Percentiles rank a stretch among this genome's conserved stretches.
Conservation (phyloP, 1,284 basidiomycete genomes). For the Ceratobasidium sp. region DNA sequence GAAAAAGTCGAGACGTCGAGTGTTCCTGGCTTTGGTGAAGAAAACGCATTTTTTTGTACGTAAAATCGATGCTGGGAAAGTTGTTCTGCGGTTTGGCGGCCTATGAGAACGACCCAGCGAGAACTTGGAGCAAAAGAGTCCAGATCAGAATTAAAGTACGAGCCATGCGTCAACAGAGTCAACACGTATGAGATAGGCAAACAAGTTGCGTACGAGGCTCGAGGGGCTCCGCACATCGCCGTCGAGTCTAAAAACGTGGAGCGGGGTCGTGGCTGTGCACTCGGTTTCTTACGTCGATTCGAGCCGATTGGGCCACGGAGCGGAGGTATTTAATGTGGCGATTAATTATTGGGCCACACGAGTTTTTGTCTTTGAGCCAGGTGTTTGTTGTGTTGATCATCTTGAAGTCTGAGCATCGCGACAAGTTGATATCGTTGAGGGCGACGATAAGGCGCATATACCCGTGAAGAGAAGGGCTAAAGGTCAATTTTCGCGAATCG, state of each 20-base stretch:
- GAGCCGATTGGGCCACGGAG: slow-evolving; percentile 23
- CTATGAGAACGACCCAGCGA: background rate
- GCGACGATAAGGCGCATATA: too few species aligned
- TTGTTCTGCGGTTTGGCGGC: background rate
- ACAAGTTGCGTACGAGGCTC: slow-evolving; percentile 4
- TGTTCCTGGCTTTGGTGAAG: background rate
- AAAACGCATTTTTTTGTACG: slow-evolving; percentile 19
- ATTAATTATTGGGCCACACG: slow-evolving; percentile 8
- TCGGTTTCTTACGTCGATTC: background rate
- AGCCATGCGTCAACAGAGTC: slow-evolving; percentile 11
- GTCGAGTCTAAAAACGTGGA: slow-evolving; percentile 7
- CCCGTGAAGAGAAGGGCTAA: too few species aligned
- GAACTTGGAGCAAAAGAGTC: too few species aligned
- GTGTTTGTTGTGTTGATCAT: too few species aligned
- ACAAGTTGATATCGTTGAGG: too few species aligned
- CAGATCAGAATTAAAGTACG: background rate
- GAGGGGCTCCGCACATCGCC: slow-evolving; percentile 12
- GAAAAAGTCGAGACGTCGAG: background rate
- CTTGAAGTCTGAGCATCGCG: too few species aligned
- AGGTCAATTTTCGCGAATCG: too few species aligned
- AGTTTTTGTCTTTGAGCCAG: background rate
- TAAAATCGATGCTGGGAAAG: slow-evolving; percentile 11
- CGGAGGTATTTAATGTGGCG: slow-evolving; percentile 22
- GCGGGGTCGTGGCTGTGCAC: slow-evolving; percentile 14
- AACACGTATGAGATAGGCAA: slow-evolving; percentile 14